Conservation (phyloP, 192 early-diverging fungal genomes). For the Coemansia furcata region DNA sequence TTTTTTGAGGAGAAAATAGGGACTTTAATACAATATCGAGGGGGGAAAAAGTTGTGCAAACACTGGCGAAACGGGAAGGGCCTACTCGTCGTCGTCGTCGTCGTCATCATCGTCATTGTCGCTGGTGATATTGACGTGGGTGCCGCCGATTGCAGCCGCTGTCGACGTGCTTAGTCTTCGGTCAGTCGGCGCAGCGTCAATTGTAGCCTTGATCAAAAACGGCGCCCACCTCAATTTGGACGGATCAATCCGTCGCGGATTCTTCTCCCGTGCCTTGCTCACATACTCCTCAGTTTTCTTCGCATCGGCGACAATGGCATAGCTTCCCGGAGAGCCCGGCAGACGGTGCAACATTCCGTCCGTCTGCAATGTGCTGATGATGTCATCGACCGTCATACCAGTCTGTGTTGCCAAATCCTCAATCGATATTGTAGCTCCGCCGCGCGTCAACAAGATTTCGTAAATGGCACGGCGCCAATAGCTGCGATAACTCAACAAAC, state of each 20-base stretch:
- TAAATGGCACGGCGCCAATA: slow-evolving; percentile 82
- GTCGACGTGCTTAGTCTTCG: neutral
- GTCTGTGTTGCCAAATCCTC: slow-evolving; percentile 65
- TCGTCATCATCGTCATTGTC: slow-evolving; percentile 1
- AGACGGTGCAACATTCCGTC: slow-evolving; percentile 44
- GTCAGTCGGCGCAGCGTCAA: neutral
- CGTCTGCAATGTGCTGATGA: slow-evolving; percentile 72
- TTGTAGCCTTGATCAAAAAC: slow-evolving; percentile 55
- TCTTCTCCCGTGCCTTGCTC: slow-evolving; percentile 49
- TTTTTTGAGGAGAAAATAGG: too few relatives aligned
- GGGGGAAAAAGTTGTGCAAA: too few relatives aligned
- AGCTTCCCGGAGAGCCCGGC: slow-evolving; percentile 16
- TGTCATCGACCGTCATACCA: slow-evolving; percentile 77
- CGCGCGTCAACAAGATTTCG: slow-evolving; percentile 56
- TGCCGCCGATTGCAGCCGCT: neutral
- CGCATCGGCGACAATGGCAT: slow-evolving; percentile 55
- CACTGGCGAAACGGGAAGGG: neutral
- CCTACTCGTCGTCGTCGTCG: slow-evolving; percentile 1
- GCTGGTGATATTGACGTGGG: neutral
- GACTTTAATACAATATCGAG: too few relatives aligned
- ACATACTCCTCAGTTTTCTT: slow-evolving; percentile 50
- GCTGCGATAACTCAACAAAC: slow-evolving; percentile 79
- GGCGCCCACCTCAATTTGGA: slow-evolving; percentile 69
- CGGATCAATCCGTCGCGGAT: slow-evolving; percentile 56
- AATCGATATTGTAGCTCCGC: slow-evolving; percentile 18